Evolutionary conservation across 768 basidiomycete species (phyloP).

Genomic region (Russula earlei): DNA sequence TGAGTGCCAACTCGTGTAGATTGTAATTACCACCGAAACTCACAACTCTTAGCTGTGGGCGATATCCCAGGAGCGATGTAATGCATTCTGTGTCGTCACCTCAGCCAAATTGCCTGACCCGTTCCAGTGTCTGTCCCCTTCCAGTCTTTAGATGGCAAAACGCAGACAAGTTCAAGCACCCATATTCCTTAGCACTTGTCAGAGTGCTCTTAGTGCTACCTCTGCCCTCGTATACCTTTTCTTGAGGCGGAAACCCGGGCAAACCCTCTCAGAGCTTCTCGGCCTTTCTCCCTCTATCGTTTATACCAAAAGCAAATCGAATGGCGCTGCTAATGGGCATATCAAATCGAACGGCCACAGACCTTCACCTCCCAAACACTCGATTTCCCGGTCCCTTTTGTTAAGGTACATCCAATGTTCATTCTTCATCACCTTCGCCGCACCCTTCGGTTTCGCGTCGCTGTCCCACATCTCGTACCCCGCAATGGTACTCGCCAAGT

Average conservation of each 20-base stretch:
- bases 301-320: constrained; percentile 19
- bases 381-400: constrained; percentile 42
- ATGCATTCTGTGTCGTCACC: constrained; percentile 21
- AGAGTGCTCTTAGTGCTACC: constrained; percentile 68
- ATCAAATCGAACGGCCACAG: constrained; percentile 21
- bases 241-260: constrained; percentile 44
- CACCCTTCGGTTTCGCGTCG: constrained; percentile 93
- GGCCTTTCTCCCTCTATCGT: constrained; percentile 41
- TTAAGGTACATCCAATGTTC: constrained; percentile 76
- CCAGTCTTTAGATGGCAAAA: constrained; percentile 50
- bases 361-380: constrained; percentile 26
- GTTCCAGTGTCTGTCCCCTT: constrained; percentile 75
- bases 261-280: constrained; percentile 46
- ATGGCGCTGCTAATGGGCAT: constrained; percentile 28
- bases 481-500: constrained; percentile 97
- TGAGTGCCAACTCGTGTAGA: background rate
- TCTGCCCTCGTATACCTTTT: constrained; percentile 73
- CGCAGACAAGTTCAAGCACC: constrained; percentile 72
- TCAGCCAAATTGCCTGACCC: background rate
- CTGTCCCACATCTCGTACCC: constrained; percentile 96
- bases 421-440: constrained; percentile 78
- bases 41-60: constrained; percentile 63
- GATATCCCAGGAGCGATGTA: constrained; percentile 89
- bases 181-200: constrained; percentile 76
- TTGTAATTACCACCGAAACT: background rate